Evolutionary conservation across 2,329 filamentous ascomycete species (phyloP).

Genomic region (Xylaria sp.): DNA sequence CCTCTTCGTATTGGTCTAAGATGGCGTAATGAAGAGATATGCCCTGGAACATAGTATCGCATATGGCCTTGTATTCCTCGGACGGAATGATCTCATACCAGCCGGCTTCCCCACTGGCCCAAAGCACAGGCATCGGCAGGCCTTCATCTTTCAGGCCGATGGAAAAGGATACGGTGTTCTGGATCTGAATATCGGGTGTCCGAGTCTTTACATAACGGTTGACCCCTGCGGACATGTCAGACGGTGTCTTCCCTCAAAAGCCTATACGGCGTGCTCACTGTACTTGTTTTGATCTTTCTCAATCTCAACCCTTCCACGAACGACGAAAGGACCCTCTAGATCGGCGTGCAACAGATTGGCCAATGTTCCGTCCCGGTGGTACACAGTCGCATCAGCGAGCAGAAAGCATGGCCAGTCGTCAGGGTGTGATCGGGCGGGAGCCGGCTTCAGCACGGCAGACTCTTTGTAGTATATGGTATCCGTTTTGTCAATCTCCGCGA

Average conservation of each 20-base stretch:
- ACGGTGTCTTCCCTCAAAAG: background rate
- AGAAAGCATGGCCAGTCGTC: slow-evolving; percentile 65
- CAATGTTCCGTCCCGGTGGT: slow-evolving; percentile 55
- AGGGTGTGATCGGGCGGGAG: slow-evolving; percentile 38
- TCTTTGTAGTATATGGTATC: slow-evolving; percentile 39
- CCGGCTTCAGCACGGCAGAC: slow-evolving; percentile 41
- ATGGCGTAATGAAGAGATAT: slow-evolving; percentile 66
- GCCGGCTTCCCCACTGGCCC: slow-evolving; percentile 66
- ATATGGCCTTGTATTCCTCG: slow-evolving; percentile 58
- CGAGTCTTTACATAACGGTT: slow-evolving; percentile 35
- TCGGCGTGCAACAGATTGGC: slow-evolving; percentile 65
- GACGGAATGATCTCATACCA: slow-evolving; percentile 70
- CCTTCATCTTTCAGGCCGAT: slow-evolving; percentile 55
- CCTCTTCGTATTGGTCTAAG: slow-evolving; percentile 56
- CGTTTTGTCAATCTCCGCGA: slow-evolving; percentile 45
- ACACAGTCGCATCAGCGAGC: slow-evolving; percentile 63
- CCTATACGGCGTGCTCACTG: slow-evolving; percentile 37
- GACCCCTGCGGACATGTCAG: slow-evolving; percentile 34
- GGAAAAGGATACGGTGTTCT: slow-evolving; percentile 52
- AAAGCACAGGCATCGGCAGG: slow-evolving; percentile 59
- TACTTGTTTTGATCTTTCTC: slow-evolving; percentile 44
- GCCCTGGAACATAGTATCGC: slow-evolving; percentile 63
- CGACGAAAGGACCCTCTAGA: slow-evolving; percentile 60
- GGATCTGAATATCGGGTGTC: slow-evolving; percentile 55
- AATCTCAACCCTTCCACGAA: slow-evolving; percentile 62